These are phyloP conservation scores for Monascus ruber DNA, from an alignment of 2,329 filamentous ascomycete genomes.

Conservation along the genomic window DNA sequence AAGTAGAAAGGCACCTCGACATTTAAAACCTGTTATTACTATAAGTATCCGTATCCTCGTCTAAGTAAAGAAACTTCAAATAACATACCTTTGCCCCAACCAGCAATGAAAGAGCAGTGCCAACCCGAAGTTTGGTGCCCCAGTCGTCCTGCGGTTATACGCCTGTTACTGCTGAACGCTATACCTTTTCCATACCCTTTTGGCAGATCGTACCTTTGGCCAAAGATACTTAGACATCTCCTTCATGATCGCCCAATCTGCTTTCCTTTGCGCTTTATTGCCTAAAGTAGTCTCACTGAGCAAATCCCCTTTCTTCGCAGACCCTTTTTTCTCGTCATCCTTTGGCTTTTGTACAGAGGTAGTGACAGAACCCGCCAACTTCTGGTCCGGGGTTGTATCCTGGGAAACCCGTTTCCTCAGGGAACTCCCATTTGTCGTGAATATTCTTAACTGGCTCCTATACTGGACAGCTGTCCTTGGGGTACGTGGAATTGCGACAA, in stretches of 20 bases:
- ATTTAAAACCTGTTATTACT: slow-evolving; percentile 54
- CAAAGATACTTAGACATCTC: slow-evolving; percentile 95
- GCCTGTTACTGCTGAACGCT: slow-evolving; percentile 9
- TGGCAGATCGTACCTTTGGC: slow-evolving; percentile 53
- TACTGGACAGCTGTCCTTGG: slow-evolving; percentile 12
- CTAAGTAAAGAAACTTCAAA: neutral
- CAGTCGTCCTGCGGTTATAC: slow-evolving; percentile 47
- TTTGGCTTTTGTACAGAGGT: slow-evolving; percentile 11
- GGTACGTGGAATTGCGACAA: slow-evolving; percentile 13
- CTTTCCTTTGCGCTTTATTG: slow-evolving; percentile 81
- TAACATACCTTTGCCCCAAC: slow-evolving; percentile 68
- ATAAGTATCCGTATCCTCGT: slow-evolving; percentile 1
- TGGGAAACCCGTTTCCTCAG: slow-evolving; percentile 13
- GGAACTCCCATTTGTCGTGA: slow-evolving; percentile 14
- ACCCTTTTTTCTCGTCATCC: slow-evolving; percentile 12
- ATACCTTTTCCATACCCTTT: neutral
- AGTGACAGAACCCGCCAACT: slow-evolving; percentile 4
- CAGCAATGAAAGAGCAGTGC: slow-evolving; percentile 70
- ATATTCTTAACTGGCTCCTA: slow-evolving; percentile 17
- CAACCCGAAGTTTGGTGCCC: slow-evolving; percentile 73
- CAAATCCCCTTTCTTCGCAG: slow-evolving; percentile 44
- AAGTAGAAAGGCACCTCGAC: slow-evolving; percentile 99
- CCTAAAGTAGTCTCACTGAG: slow-evolving; percentile 54
- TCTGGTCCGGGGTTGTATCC: slow-evolving; percentile 6
- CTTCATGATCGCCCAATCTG: slow-evolving; percentile 97